Conservation (phyloP, 352 stramenopile genomes). For the Pythium apleroticum region DNA sequence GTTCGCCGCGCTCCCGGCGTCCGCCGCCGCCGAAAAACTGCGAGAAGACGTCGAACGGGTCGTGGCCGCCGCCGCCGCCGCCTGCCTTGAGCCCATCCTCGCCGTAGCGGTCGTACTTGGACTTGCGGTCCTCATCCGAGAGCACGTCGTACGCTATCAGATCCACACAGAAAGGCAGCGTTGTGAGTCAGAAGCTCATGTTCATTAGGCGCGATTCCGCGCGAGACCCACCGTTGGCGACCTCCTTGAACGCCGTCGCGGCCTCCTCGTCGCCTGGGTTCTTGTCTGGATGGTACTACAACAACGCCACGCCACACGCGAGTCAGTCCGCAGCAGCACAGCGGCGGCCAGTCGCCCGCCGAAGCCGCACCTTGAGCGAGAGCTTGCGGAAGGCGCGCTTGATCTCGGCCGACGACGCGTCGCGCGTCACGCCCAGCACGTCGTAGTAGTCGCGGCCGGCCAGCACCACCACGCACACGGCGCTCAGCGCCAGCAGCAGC, state of each 20-base stretch:
- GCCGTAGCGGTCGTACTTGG: slow-evolving; percentile 91
- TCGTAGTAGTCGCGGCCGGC: slow-evolving; percentile 73
- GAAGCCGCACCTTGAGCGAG: slow-evolving; percentile 88
- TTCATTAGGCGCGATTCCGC: no score
- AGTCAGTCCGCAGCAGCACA: neutral
- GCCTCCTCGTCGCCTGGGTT: slow-evolving; percentile 86
- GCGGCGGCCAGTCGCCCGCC: no score
- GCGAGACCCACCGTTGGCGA: slow-evolving; percentile 52
- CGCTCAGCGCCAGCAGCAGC: slow-evolving; percentile 26
- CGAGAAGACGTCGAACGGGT: slow-evolving; percentile 81
- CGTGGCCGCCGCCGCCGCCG: slow-evolving; percentile 50
- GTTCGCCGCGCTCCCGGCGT: slow-evolving; percentile 36
- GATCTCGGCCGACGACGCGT: slow-evolving; percentile 69
- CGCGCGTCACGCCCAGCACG: slow-evolving; percentile 58
- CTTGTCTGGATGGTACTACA: slow-evolving; percentile 87
- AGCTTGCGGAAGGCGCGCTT: slow-evolving; percentile 88
- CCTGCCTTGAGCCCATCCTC: slow-evolving; percentile 79
- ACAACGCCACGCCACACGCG: neutral
- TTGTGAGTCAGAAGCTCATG: no score
- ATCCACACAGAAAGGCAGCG: neutral
- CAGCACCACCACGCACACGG: slow-evolving; percentile 20
- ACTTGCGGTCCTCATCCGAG: slow-evolving; percentile 87
- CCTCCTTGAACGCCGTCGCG: slow-evolving; percentile 87
- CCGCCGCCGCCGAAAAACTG: slow-evolving; percentile 73
- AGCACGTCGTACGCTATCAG: slow-evolving; percentile 87